Base-by-base conservation (phyloP, 208 protist genomes). In the Wallacemonas sp. region DNA sequence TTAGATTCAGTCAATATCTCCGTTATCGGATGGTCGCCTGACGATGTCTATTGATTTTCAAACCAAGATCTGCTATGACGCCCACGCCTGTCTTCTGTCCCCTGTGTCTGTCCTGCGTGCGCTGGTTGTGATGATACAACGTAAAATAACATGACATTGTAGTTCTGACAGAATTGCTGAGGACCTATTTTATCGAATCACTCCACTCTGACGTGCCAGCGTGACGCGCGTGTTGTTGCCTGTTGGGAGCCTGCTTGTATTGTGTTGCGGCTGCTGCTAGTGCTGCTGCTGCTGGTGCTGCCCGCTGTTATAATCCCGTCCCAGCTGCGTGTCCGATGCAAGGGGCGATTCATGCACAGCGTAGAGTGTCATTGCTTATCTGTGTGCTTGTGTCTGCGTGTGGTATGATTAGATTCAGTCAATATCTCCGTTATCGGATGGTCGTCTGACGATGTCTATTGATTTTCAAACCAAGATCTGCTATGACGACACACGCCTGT, bases 61-160 rank as follows among this genome's bases (percentile, higher is more conserved):
- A 78, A 85, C 84, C 84, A 90, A 90, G 84, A 90, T 90, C 81
- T 88, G 82, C 82, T 84, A 92, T 92, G 81, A 88, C 55, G 6
- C 8, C 34, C 36, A 14, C 36, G 36, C 36, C 36, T 41, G 36
- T 41, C 9, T 41, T 41, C 8, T 39, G 16, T 34, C 32, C 4
- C 38, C n/a, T 49, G 30, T 29, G 61, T 32, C 46, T 49, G 44
- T 23, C 5, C 9, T 23, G 44, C 19, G 44, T 49, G 44, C 19
- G 48, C 48, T 56, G 48, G 30, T 47, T 61, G 24, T 43, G 24
- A 67, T 57, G 26, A 49, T 33, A 67, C 46, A 67, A 67, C 39
- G 43, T 52, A 52, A 70, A 68, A 57, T 49, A 49, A 56, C 19
- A 56, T 56, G 48, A 56, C 63, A 68, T 68, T 68, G 63, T 68